These are phyloP conservation scores for Allomyces macrogynus DNA, from an alignment of 192 early-diverging fungal species.

Conservation along the genomic window DNA sequence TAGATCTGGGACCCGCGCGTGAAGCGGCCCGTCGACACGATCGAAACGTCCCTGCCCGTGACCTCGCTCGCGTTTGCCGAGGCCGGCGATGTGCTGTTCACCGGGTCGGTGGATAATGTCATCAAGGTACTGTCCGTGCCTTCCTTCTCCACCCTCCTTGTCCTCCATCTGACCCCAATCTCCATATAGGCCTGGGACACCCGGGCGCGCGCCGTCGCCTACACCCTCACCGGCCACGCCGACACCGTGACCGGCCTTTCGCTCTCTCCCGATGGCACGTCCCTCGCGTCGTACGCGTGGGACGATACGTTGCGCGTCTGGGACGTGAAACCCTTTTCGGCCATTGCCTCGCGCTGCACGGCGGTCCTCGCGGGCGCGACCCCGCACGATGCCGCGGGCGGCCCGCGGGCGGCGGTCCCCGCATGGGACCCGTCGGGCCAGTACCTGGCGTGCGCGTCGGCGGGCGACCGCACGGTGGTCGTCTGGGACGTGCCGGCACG, in stretches of 20 bases:
- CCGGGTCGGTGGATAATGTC: slow-evolving; percentile 71
- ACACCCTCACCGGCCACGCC: slow-evolving; percentile 57
- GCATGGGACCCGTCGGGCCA: slow-evolving; percentile 71
- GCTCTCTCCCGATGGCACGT: slow-evolving; percentile 63
- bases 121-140: slow-evolving; percentile 38
- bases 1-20: slow-evolving; percentile 51
- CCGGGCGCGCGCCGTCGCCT: slow-evolving; percentile 40
- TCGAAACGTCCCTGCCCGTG: slow-evolving; percentile 43
- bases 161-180: not conserved
- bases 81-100: slow-evolving; percentile 58
- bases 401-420: slow-evolving; percentile 13
- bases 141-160: not conserved
- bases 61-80: slow-evolving; percentile 55
- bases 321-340: slow-evolving; percentile 79
- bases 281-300: slow-evolving; percentile 69
- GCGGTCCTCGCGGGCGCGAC: slow-evolving; percentile 30
- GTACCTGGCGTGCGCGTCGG: slow-evolving; percentile 57
- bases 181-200: slow-evolving; percentile 87
- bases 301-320: slow-evolving; percentile 90
- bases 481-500: slow-evolving; percentile 66
- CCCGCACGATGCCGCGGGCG: not conserved
- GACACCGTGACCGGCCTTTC: slow-evolving; percentile 77
- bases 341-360: slow-evolving; percentile 40
- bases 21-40: slow-evolving; percentile 32
- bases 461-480: slow-evolving; percentile 70